phyloP scores from a whole-genome alignment of 768 basidiomycete species.

The Chalciporus chontae region DNA sequence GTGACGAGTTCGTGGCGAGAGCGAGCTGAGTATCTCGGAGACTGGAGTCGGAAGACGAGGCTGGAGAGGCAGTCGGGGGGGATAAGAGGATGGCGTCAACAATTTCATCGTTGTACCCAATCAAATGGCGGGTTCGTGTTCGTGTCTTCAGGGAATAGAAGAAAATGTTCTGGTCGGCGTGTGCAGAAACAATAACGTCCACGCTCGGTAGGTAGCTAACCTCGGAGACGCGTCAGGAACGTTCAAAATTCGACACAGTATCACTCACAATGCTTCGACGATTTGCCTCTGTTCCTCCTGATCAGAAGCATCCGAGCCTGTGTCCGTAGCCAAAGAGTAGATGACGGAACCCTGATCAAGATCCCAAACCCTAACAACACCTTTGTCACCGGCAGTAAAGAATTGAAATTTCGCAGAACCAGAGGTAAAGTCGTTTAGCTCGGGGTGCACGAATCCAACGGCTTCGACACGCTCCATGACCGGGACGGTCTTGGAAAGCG shows the following conservation, averaged over 20 bases:
- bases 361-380: conserved; percentile 84
- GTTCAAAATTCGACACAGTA: neutral
- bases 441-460: conserved; percentile 62
- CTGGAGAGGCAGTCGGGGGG: conserved; percentile 28
- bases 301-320: conserved; percentile 36
- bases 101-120: conserved; percentile 98
- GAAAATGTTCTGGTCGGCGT: conserved; percentile 96
- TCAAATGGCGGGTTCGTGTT: conserved; percentile 70
- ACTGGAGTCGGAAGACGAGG: conserved; percentile 15
- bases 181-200: conserved; percentile 73
- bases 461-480: conserved; percentile 85
- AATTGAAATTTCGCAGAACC: conserved; percentile 49
- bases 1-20: conserved; percentile 95
- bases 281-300: conserved; percentile 86
- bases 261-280: conserved; percentile 71
- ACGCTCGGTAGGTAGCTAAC: conserved; percentile 64
- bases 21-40: conserved; percentile 72
- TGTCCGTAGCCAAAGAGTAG: conserved; percentile 50
- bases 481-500: conserved; percentile 74
- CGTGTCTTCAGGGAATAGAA: conserved; percentile 77
- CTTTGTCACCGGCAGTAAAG: conserved; percentile 92
- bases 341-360: conserved; percentile 60
- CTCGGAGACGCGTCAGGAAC: conserved; percentile 15
- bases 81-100: conserved; percentile 84
- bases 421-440: conserved; percentile 40